Conservation (phyloP, 2,329 filamentous ascomycete species). For the Endoconidiophora laricicola region DNA sequence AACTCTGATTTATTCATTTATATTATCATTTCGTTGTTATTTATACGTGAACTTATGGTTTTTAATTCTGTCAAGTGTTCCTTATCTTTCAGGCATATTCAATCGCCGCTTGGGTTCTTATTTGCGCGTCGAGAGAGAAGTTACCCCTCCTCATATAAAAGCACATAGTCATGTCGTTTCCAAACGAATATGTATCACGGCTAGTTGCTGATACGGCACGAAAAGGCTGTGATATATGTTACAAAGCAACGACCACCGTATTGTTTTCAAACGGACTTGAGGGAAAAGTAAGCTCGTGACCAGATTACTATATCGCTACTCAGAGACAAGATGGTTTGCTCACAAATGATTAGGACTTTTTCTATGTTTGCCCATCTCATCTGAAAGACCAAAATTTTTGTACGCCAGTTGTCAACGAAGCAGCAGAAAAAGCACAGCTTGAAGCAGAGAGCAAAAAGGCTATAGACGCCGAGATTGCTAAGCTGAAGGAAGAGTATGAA, state of each 20-base stretch:
- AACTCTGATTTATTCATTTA: too few species aligned
- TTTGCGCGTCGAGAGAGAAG: too few species aligned
- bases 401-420: constrained; percentile 53
- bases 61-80: too few species aligned
- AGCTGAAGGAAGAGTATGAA: constrained; percentile 61
- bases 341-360: constrained; percentile 48
- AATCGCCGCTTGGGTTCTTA: too few species aligned
- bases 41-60: too few species aligned
- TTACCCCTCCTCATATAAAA: too few species aligned
- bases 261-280: constrained; percentile 36
- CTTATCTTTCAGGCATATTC: too few species aligned
- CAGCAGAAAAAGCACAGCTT: constrained; percentile 36
- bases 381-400: constrained; percentile 73
- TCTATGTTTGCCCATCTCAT: constrained; percentile 76
- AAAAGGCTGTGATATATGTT: constrained; percentile 82
- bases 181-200: constrained; percentile 71
- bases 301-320: not conserved
- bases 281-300: constrained; percentile 9
- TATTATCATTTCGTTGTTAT: too few species aligned
- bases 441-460: constrained; percentile 32
- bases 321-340: not conserved
- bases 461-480: constrained; percentile 45
- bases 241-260: constrained; percentile 72
- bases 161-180: constrained; percentile 33
- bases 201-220: constrained; percentile 71